A percentile compares a stretch with the other conserved stretches of the same genome.
Conservation (phyloP, 495 filamentous ascomycete genomes). For the Tetracladium setigerum region DNA sequence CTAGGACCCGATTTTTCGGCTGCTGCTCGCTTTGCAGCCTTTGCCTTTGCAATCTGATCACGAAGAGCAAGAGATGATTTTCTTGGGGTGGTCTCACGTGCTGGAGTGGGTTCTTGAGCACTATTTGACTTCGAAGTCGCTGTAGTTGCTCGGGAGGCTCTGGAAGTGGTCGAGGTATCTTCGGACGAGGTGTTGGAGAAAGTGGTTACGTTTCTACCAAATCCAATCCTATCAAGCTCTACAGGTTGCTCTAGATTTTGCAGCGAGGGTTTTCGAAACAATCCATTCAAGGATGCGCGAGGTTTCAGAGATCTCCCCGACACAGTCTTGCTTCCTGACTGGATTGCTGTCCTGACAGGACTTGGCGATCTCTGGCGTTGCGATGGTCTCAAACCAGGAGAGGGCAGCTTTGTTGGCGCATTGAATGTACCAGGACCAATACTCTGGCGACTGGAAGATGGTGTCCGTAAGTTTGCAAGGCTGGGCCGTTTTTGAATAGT, state of each 20-base stretch:
- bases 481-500: constrained; percentile 10
- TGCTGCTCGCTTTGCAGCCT: constrained; percentile 67
- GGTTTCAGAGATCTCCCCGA: constrained; percentile 40
- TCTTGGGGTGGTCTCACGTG: constrained; percentile 16
- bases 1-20: constrained; percentile 29
- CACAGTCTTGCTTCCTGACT: constrained; percentile 42
- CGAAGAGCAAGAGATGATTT: constrained; percentile 77
- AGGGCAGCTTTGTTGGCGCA: constrained; percentile 15
- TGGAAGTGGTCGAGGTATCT: constrained; percentile 29
- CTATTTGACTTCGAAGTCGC: constrained; percentile 12
- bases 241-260: constrained; percentile 31
- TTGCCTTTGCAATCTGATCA: constrained; percentile 90
- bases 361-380: constrained; percentile 31
- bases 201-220: constrained; percentile 33
- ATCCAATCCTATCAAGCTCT: constrained; percentile 26
- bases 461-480: constrained; percentile 7
- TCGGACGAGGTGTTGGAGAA: constrained; percentile 42
- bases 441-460: not conserved
- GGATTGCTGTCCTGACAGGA: constrained; percentile 32
- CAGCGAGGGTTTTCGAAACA: constrained; percentile 45
- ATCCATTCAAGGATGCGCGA: constrained; percentile 45
- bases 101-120: constrained; percentile 6
- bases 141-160: constrained; percentile 27
- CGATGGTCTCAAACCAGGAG: constrained; percentile 14
- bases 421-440: not conserved